A percentile compares a stretch with the other conserved stretches of the same genome.
phyloP scores from a whole-genome alignment of 805 yeast species.

The Debaryomyces castellii region DNA sequence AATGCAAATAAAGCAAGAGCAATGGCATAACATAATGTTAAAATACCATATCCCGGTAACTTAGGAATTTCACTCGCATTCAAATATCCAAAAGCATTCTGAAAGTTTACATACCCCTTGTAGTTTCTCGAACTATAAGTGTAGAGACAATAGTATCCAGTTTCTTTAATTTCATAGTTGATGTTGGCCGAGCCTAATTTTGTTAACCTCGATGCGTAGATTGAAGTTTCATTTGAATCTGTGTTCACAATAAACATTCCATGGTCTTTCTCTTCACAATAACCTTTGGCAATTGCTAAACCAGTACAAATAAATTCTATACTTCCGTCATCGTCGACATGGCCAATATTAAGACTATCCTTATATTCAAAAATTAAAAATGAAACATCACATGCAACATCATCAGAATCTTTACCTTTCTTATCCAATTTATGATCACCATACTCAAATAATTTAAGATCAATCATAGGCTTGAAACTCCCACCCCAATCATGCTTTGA shows the following conservation, averaged over 20 bases:
- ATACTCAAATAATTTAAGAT: constrained; percentile 25
- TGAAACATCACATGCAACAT: constrained; percentile 43
- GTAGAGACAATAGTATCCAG: constrained; percentile 92
- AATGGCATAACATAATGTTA: constrained; percentile 80
- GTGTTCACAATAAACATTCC: constrained; percentile 63
- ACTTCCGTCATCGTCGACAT: constrained; percentile 41
- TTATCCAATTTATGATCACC: constrained; percentile 28
- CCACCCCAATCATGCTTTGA: constrained; percentile 89
- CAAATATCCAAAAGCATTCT: constrained; percentile 87
- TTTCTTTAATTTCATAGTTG: constrained; percentile 62
- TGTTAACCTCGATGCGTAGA: constrained; percentile 56
- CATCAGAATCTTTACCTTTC: constrained; percentile 12
- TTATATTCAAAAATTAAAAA: constrained; percentile 81
- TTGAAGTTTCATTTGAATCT: constrained; percentile 48
- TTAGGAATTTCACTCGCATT: constrained; percentile 91
- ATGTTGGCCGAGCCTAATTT: constrained; percentile 60
- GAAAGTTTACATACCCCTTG: constrained; percentile 72
- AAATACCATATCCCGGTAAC: constrained; percentile 81
- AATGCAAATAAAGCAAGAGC: constrained; percentile 81
- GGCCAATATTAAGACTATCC: constrained; percentile 72
- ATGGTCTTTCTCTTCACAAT: constrained; percentile 53
- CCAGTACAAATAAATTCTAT: constrained; percentile 70
- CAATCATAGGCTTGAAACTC: constrained; percentile 44
- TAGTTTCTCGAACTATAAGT: constrained; percentile 57
- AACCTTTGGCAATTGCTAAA: constrained; percentile 49